phyloP scores from a whole-genome alignment of 23 red algal genomes.

The Gracilaria gracilis region DNA sequence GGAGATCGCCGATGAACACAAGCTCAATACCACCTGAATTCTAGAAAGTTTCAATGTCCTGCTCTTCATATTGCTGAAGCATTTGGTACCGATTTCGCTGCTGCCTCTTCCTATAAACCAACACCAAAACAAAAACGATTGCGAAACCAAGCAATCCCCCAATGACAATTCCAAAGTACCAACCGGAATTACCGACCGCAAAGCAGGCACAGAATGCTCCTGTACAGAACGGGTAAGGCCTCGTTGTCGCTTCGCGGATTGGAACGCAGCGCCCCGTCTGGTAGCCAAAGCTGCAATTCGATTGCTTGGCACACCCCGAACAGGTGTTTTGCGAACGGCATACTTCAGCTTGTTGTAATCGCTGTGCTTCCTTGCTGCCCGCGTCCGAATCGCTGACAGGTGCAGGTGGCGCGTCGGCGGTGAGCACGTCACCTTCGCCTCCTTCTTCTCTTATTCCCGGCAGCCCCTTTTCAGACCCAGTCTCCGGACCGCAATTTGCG shows the following conservation, averaged over 20 bases:
- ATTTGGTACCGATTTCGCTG: constrained; percentile 48
- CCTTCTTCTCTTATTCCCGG: neutral
- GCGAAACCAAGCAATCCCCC: constrained; percentile 36
- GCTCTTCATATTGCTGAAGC: constrained; percentile 52
- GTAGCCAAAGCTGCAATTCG: constrained; percentile 55
- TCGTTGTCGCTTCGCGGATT: constrained; percentile 33
- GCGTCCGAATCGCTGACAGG: constrained; percentile 1
- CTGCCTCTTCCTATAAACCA: constrained; percentile 42
- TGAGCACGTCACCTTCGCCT: constrained; percentile 20
- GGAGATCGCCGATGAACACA: neutral
- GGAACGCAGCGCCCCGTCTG: constrained; percentile 48
- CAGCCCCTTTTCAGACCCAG: constrained; percentile 47
- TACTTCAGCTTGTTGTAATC: constrained; percentile 35
- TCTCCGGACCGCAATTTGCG: constrained; percentile 34
- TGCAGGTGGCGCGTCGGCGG: constrained; percentile 47
- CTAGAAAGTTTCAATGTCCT: constrained; percentile 67
- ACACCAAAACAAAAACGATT: constrained; percentile 19
- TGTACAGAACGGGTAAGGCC: constrained; percentile 59
- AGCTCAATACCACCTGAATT: neutral
- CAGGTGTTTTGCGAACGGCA: constrained; percentile 46
- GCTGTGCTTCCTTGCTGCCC: constrained; percentile 21
- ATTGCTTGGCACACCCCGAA: constrained; percentile 24
- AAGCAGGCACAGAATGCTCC: constrained; percentile 56
- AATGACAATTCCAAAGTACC: constrained; percentile 66
- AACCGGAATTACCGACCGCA: constrained; percentile 42